These are phyloP conservation scores for Diddensiella santjacobensis DNA, from an alignment of 805 yeast species.

Conservation along the genomic window DNA sequence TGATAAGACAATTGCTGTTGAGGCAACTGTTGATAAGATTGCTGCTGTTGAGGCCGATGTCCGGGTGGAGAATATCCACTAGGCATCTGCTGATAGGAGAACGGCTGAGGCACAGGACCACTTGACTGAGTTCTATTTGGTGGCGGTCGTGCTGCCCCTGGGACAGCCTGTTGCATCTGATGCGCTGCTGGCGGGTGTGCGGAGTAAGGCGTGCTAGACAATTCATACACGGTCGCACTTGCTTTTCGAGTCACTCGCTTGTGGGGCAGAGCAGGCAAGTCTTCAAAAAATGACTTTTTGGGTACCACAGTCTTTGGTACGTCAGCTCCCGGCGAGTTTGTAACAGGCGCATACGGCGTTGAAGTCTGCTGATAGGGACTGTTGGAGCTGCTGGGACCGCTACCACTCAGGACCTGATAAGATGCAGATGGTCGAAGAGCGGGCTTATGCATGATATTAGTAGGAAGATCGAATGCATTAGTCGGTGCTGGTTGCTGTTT, in stretches of 20 bases:
- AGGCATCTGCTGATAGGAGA: background rate
- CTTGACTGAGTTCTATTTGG: conserved; percentile 11
- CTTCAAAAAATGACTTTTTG: conserved; percentile 54
- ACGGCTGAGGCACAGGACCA: conserved; percentile 7
- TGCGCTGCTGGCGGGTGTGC: background rate
- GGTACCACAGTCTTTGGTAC: conserved; percentile 21
- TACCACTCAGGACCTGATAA: conserved; percentile 14
- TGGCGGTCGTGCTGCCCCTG: conserved; percentile 10
- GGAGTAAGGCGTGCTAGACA: conserved; percentile 3
- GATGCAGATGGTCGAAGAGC: conserved; percentile 23
- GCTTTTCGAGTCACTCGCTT: conserved; percentile 19
- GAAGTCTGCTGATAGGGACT: conserved; percentile 1
- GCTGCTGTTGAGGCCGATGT: conserved; percentile 12
- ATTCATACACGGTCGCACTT: conserved; percentile 13
- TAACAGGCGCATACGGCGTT: background rate
- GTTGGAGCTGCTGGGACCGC: background rate
- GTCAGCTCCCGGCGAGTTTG: conserved; percentile 10
- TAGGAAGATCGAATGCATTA: conserved; percentile 34
- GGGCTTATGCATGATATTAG: conserved; percentile 30
- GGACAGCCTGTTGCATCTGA: too few species aligned
- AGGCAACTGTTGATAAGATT: background rate
- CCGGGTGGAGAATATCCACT: conserved; percentile 1
- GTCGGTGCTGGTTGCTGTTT: conserved; percentile 8
- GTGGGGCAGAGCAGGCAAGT: conserved; percentile 44
- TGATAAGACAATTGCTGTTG: background rate